Evolutionary conservation across 257 asterid genomes (phyloP), one percentile per base, ranked within the genome.

Genomic region (Ilex aquifolium): DNA sequence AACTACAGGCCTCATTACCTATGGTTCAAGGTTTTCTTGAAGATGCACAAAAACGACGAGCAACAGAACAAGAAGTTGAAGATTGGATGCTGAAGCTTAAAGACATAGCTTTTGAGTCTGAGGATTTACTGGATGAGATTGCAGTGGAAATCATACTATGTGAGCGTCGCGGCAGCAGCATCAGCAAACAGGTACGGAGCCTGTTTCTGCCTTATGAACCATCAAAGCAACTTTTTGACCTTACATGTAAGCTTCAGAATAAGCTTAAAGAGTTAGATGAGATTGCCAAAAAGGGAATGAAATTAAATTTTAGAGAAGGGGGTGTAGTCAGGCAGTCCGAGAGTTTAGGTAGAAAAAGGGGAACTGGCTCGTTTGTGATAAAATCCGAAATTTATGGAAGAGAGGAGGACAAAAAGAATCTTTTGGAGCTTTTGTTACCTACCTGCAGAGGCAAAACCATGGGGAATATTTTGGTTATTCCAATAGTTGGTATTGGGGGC

Each of bases 401-500:
- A 53, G 57, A 53, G 27, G 57, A 53, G 30, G 57, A 53, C 15
- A 53, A 53, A 21, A 53, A 17, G 27, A 53, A 53, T 5, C 57
- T 53, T 53, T 53, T 53, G 57, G 57, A 53, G 30, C 57, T 53
- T n/a, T 15, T 53, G 31, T 62, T 63, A 49, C 55, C 56, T 57
- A 32, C 15, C 5, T 7, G 65, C 72, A 61, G 63, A 61, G 57
- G 76, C 56, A 71, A 71, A 51, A 36, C 76, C 62, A 57, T 7
- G 21, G 15, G 39, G 49, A 39, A 50, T 72, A n/a, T 40, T 5
- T 31, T 56, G 9, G 65, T 72, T 13, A 31, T 72, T 48, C 62
- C 69, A 16, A 40, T 67, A 44, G 73, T 69, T 44, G 79, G 79
- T 32, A 70, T 59, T n/a, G 76, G 76, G 39, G 76, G 76, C n/a